phyloP scores from a whole-genome alignment of 768 basidiomycete genomes.

The Cubamyces sp. region DNA sequence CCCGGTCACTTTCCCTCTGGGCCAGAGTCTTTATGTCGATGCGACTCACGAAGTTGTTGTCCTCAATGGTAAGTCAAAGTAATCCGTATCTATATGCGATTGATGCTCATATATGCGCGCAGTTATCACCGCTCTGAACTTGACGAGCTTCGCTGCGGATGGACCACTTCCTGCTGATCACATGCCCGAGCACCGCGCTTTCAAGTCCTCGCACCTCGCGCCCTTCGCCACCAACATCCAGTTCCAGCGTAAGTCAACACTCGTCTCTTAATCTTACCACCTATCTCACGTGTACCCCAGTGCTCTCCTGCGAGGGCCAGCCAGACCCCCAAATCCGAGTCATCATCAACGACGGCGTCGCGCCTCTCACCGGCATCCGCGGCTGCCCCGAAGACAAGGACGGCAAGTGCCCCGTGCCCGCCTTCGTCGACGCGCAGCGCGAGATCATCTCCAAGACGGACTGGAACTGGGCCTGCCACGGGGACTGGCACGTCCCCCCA shows the following conservation, averaged over 20 bases:
- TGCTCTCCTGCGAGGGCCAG: conserved; percentile 33
- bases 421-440: conserved; percentile 73
- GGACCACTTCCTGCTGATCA: conserved; percentile 80
- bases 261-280: neutral
- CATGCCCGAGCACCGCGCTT: conserved; percentile 65
- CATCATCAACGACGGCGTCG: conserved; percentile 87
- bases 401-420: conserved; percentile 76
- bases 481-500: conserved; percentile 72
- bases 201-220: conserved; percentile 75
- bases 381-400: conserved; percentile 75
- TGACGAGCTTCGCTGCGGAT: conserved; percentile 69
- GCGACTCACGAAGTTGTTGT: conserved; percentile 93
- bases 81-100: neutral
- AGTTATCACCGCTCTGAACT: conserved; percentile 86
- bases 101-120: conserved; percentile 13
- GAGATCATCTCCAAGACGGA: conserved; percentile 67
- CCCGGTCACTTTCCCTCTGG: conserved; percentile 68
- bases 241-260: conserved; percentile 69
- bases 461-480: conserved; percentile 76
- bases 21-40: conserved; percentile 80
- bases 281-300: conserved; percentile 16
- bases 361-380: conserved; percentile 74
- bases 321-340: conserved; percentile 68
- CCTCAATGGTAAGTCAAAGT: conserved; percentile 61
- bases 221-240: conserved; percentile 91